Base-by-base conservation (phyloP, 495 filamentous ascomycete genomes). In the Penicillium chermesinum region DNA sequence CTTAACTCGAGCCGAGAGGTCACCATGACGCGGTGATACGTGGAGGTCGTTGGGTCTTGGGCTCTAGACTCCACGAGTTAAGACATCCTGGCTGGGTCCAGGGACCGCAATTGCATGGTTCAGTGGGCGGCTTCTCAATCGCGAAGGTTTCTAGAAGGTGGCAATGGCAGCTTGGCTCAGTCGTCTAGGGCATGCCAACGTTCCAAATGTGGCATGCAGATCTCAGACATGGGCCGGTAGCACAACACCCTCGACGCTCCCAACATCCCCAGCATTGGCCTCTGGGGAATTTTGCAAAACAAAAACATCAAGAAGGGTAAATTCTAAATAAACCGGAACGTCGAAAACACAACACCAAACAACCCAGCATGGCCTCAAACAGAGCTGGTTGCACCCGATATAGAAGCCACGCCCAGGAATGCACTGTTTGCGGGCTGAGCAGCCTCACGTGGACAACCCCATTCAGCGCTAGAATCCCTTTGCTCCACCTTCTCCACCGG, bases 131-230 rank as follows among this genome's bases (percentile, higher is more conserved):
- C 17, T 8, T 33, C 18, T 53, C 51, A 51, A 32, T n/a, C n/a
- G 13, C 60, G 52, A 25, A 63, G 44, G 17, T 48, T 63, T 63
- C 60, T 58, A 63, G 60, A 63, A 63, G 46, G 53, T 60, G 52
- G 57, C 43, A 50, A 61, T 48, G 41, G 38, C 2, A 45, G 41
- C 50, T 49, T 45, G 58, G 48, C 53, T 55, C 49, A n/a, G n/a
- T 37, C 16, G 34, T 37, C 12, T 15, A 35, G 35, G 9, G 45
- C 54, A 57, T 57, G 19, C 54, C 54, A 53, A 43, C 22, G 42
- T 46, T 18, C 14, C 25, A 17, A 43, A 19, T 34, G 35, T 48
- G 36, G 45, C 22, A 48, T 48, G 45, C 25, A 20, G 12, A 13
- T 17, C 21, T 20, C 21, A 32, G 22, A 40, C 20, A 40, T 38